Evolutionary conservation across 1,139 yeast genomes (phyloP).

Genomic region (Meyerozyma guilliermondii): DNA sequence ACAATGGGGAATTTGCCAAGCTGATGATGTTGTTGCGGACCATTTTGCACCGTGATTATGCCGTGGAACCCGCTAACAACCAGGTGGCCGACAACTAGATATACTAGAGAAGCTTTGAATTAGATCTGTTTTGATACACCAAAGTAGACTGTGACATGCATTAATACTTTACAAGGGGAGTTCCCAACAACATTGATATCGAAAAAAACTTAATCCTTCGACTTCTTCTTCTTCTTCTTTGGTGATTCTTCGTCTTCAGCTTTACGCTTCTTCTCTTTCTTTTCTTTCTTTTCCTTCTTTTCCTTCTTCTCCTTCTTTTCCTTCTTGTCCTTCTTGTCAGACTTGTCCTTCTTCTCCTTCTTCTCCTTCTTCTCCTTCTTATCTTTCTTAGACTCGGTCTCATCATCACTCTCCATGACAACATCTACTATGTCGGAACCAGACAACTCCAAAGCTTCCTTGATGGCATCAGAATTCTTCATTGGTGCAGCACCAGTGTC

Average conservation of each 20-base stretch:
- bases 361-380: constrained; percentile 11
- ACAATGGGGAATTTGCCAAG: constrained; percentile 1
- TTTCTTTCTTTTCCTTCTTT: constrained; percentile 52
- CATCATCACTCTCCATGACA: constrained; percentile 30
- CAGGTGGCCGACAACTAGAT: not conserved
- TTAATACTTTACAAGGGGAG: constrained; percentile 1
- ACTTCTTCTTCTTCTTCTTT: constrained; percentile 47
- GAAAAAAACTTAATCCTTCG: constrained; percentile 26
- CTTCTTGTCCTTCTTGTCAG: constrained; percentile 10
- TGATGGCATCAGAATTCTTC: constrained; percentile 92
- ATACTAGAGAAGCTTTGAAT: not conserved
- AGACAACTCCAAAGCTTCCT: constrained; percentile 75
- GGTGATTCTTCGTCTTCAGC: constrained; percentile 44
- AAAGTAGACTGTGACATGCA: not conserved
- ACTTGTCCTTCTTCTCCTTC: constrained; percentile 11
- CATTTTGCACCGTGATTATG: not conserved
- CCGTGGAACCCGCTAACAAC: not conserved
- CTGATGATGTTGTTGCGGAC: not conserved
- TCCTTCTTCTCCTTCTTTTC: constrained; percentile 48
- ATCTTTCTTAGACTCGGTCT: constrained; percentile 11
- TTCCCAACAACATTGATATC: not conserved
- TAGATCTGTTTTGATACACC: not conserved
- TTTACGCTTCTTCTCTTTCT: constrained; percentile 50
- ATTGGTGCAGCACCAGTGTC: constrained; percentile 96
- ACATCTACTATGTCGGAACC: constrained; percentile 30